Evolutionary conservation across 208 protist species (phyloP), one percentile per base, ranked within the genome.

Genomic region (Leishmania martiniquensis): DNA sequence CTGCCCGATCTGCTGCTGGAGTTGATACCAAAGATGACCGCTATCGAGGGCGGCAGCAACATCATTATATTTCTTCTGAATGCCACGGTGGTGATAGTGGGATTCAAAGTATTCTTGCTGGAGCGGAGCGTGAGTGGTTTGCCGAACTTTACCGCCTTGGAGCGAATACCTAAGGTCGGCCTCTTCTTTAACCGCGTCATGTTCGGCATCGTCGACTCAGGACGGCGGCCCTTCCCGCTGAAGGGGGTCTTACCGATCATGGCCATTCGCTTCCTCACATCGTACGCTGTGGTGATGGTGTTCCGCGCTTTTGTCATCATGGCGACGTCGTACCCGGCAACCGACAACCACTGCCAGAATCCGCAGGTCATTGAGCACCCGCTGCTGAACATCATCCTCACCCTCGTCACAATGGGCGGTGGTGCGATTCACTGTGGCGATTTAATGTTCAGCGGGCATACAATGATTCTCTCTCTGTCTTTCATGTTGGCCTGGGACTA

Each of bases 361-460:
- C 91, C 91, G 4, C 57, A 77, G 29, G n/a, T 37, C 10, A 95
- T 97, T 45, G 83, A 82, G 62, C 63, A 95, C 66, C 88, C 90
- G 0, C 0, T 95, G 6, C 77, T 87, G 34, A 98, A 98, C 69
- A 78, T 96, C 4, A 62, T 98, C 42, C 76, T 97, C 25, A 96
- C 92, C 10, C 76, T 98, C 22, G 87, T 96, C 12, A 98, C 94
- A 6, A 69, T 94, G 0, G 93, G 94, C 59, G 84, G 85, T 73
- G 90, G 84, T 20, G 82, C 89, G 17, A 94, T 97, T 37, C 94
- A 98, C 85, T 98, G 94, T 65, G 94, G 94, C 54, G 94, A 98
- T 80, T 80, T 98, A 15, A 93, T 98, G 89, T 98, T 95, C 79
- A 95, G 90, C 68, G 94, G 94, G 9, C 94, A 98, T 86, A 97